Percentiles rank a stretch among this genome's conserved stretches.
Evolutionary conservation across 2,329 filamentous ascomycete species (phyloP).

Genomic region (Colletotrichum musicola): DNA sequence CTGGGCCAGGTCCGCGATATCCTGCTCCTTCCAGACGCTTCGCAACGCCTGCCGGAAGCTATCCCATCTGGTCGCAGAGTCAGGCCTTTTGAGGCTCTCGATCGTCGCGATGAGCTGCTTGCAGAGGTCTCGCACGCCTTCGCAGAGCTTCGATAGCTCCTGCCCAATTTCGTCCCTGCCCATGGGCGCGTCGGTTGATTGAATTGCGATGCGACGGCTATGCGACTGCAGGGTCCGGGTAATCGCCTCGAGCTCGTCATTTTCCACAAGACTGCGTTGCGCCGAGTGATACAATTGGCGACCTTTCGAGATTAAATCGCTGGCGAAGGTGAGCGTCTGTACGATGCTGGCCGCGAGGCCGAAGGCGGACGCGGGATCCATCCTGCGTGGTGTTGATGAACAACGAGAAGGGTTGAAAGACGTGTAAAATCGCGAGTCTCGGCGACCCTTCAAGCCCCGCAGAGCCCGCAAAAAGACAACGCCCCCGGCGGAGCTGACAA

Average conservation of each 20-base stretch:
- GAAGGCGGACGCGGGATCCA: conserved; percentile 15
- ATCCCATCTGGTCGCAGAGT: neutral
- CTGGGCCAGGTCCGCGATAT: neutral
- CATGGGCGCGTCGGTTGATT: neutral
- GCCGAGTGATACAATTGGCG: neutral
- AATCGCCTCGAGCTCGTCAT: neutral
- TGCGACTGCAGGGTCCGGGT: neutral
- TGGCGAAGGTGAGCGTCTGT: neutral
- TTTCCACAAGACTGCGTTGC: neutral
- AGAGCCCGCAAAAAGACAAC: neutral
- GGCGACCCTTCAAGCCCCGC: no score
- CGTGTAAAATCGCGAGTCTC: no score
- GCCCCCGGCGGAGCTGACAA: neutral
- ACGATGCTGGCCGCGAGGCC: conserved; percentile 6
- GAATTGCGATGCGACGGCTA: neutral
- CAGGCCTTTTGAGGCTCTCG: neutral
- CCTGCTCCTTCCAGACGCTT: neutral
- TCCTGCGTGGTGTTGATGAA: neutral
- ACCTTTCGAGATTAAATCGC: neutral
- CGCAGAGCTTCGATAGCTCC: neutral
- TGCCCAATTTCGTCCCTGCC: neutral
- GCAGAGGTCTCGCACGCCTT: neutral
- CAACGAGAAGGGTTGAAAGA: neutral
- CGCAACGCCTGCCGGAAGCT: neutral
- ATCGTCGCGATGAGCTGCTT: neutral